A percentile compares a stretch with the other conserved stretches of the same genome.
Evolutionary conservation across 129 eudicot genomes (phyloP).

Genomic region (Gnaphalium uliginosum): DNA sequence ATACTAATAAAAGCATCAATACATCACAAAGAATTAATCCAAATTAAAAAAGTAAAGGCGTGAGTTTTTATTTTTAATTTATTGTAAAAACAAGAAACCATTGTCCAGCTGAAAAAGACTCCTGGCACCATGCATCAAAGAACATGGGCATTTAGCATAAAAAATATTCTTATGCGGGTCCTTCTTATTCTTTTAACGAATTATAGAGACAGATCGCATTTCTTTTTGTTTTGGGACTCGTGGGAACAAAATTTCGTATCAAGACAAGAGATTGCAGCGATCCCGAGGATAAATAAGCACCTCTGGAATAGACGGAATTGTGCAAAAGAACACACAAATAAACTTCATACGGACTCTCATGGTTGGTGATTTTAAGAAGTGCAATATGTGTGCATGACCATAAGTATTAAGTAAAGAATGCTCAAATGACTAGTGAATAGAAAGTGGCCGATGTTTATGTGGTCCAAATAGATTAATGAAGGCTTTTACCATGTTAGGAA

Average conservation of each 20-base stretch:
- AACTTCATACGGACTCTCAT: conserved; percentile 29
- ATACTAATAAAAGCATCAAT: conserved; percentile 19
- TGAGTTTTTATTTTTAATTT: not conserved
- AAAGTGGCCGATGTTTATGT: no score
- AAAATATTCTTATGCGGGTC: conserved; percentile 38
- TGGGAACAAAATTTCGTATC: conserved; percentile 28
- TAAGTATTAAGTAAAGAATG: conserved; percentile 16
- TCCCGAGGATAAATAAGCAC: conserved; percentile 28
- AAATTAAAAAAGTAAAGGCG: conserved; percentile 32
- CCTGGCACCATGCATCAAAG: conserved; percentile 29
- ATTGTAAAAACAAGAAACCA: conserved; percentile 5
- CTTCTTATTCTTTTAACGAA: conserved; percentile 40
- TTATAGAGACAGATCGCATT: conserved; percentile 13
- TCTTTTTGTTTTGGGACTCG: conserved; percentile 26
- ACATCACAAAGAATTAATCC: conserved; percentile 23
- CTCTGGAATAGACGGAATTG: conserved; percentile 18
- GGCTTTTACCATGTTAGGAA: conserved; percentile 7
- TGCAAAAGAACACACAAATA: conserved; percentile 17
- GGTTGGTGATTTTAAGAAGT: conserved; percentile 7
- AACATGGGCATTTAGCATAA: conserved; percentile 37
- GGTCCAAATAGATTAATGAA: not conserved
- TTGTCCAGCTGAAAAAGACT: conserved; percentile 34
- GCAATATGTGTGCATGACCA: not conserved
- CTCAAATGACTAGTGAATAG: conserved; percentile 8
- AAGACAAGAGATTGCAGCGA: conserved; percentile 30